phyloP scores from a whole-genome alignment of 768 basidiomycete species.

The Xerocomus brunneocitrinus region DNA sequence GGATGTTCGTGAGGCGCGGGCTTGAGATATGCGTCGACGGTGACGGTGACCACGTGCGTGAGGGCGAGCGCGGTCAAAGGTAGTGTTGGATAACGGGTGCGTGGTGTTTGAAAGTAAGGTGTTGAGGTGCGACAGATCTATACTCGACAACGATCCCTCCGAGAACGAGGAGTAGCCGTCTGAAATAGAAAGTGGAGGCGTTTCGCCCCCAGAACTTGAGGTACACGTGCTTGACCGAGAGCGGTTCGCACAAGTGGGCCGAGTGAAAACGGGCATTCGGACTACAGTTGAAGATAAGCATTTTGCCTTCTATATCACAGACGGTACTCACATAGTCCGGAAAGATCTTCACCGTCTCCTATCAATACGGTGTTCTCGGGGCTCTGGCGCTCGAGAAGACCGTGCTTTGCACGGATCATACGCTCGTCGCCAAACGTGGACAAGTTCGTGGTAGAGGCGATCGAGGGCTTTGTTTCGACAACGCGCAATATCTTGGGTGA shows the following conservation, averaged over 20 bases:
- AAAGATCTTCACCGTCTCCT: conserved; percentile 61
- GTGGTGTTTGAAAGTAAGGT: conserved; percentile 51
- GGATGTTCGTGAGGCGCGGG: conserved; percentile 58
- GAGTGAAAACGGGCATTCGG: conserved; percentile 55
- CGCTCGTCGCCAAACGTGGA: conserved; percentile 61
- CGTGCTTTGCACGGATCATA: conserved; percentile 62
- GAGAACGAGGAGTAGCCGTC: conserved; percentile 64
- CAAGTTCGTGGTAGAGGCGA: conserved; percentile 55
- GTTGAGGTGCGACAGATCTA: conserved; percentile 64
- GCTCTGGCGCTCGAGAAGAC: conserved; percentile 60
- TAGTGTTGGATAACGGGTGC: conserved; percentile 42
- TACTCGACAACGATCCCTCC: conserved; percentile 72
- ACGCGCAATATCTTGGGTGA: conserved; percentile 44
- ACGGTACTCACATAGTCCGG: conserved; percentile 44
- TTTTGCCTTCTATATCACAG: neutral
- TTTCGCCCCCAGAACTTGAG: conserved; percentile 61
- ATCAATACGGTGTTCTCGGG: conserved; percentile 61
- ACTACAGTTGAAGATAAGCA: conserved; percentile 28
- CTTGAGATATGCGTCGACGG: conserved; percentile 63
- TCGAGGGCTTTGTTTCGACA: conserved; percentile 55
- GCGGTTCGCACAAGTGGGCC: conserved; percentile 45
- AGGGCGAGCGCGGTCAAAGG: conserved; percentile 36
- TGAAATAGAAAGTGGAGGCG: conserved; percentile 64
- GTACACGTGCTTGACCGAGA: conserved; percentile 71
- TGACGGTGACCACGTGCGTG: conserved; percentile 62